Conservation (phyloP, 2,329 filamentous ascomycete genomes). For the Xylariaceae sp. region DNA sequence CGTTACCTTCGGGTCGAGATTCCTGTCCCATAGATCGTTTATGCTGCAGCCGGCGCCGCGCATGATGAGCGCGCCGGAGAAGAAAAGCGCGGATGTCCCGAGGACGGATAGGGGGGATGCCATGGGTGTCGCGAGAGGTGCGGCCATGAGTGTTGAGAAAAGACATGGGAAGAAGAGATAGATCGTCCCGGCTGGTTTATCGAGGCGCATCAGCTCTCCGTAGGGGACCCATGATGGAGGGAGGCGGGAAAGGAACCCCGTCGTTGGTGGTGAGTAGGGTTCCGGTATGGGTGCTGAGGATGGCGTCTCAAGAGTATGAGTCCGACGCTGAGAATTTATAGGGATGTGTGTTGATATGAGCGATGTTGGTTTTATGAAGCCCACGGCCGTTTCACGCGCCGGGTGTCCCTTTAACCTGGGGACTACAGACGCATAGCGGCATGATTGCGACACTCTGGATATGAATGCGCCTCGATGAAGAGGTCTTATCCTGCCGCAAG, state of each 20-base stretch:
- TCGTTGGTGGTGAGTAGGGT: slow-evolving; percentile 63
- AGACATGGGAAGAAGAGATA: slow-evolving; percentile 83
- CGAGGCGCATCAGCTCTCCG: slow-evolving; percentile 72
- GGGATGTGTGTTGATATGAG: slow-evolving; percentile 9
- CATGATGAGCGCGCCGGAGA: slow-evolving; percentile 75
- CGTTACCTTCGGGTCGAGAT: slow-evolving; percentile 74
- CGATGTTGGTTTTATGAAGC: slow-evolving; percentile 20
- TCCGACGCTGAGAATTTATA: slow-evolving; percentile 10
- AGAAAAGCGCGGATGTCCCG: slow-evolving; percentile 64
- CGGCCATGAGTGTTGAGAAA: slow-evolving; percentile 77
- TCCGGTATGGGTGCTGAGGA: slow-evolving; percentile 23
- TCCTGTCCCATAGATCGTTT: slow-evolving; percentile 86
- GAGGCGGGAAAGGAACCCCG: slow-evolving; percentile 64
- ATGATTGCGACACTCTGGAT: slow-evolving; percentile 6
- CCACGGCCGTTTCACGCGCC: slow-evolving; percentile 16
- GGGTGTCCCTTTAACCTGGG: slow-evolving; percentile 6
- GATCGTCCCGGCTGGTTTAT: slow-evolving; percentile 76
- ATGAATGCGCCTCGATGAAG: slow-evolving; percentile 1
- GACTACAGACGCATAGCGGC: slow-evolving; percentile 11
- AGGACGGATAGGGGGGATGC: slow-evolving; percentile 56
- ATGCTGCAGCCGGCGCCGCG: slow-evolving; percentile 82
- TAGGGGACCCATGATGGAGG: slow-evolving; percentile 71
- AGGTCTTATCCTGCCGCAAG: slow-evolving; percentile 7
- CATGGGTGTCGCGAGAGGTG: slow-evolving; percentile 60
- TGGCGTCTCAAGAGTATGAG: slow-evolving; percentile 26